phyloP scores from a whole-genome alignment of 805 yeast species.

The Candida alai region DNA sequence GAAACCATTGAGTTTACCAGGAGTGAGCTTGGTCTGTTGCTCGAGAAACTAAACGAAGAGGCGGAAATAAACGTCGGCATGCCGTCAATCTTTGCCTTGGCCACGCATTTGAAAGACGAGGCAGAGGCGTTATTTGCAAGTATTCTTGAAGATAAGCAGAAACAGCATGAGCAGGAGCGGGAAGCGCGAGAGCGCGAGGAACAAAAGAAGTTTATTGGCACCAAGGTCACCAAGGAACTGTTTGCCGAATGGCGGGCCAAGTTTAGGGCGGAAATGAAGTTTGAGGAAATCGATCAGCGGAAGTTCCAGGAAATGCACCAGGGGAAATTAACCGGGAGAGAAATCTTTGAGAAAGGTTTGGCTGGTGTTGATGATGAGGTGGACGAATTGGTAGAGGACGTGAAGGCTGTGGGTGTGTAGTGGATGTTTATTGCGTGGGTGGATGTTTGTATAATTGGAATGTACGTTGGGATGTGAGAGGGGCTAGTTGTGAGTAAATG shows the following conservation, averaged over 20 bases:
- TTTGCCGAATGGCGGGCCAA: slow-evolving; percentile 66
- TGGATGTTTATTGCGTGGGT: too few relatives aligned
- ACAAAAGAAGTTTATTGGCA: slow-evolving; percentile 87
- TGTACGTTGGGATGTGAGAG: too few relatives aligned
- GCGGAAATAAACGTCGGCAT: slow-evolving; percentile 83
- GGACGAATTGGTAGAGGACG: slow-evolving; percentile 3
- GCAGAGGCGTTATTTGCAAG: slow-evolving; percentile 66
- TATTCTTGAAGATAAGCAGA: slow-evolving; percentile 54
- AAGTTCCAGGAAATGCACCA: slow-evolving; percentile 57
- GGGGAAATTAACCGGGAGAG: slow-evolving; percentile 81
- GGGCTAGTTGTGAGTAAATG: too few relatives aligned
- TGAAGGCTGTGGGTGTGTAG: slow-evolving; percentile 6
- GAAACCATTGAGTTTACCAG: slow-evolving; percentile 55
- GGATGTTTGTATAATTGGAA: too few relatives aligned
- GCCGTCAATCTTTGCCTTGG: slow-evolving; percentile 83
- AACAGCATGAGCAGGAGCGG: slow-evolving; percentile 46
- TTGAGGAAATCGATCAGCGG: slow-evolving; percentile 53
- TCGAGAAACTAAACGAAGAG: slow-evolving; percentile 44
- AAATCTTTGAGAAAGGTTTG: slow-evolving; percentile 86
- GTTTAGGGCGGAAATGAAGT: slow-evolving; percentile 71
- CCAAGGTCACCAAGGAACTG: slow-evolving; percentile 79
- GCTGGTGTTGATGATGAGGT: slow-evolving; percentile 52
- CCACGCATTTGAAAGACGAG: slow-evolving; percentile 73
- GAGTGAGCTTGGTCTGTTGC: slow-evolving; percentile 42
- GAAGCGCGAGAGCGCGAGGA: slow-evolving; percentile 73